Evolutionary conservation across 495 filamentous ascomycete genomes (phyloP).

Genomic region (Ramalina peruviana): DNA sequence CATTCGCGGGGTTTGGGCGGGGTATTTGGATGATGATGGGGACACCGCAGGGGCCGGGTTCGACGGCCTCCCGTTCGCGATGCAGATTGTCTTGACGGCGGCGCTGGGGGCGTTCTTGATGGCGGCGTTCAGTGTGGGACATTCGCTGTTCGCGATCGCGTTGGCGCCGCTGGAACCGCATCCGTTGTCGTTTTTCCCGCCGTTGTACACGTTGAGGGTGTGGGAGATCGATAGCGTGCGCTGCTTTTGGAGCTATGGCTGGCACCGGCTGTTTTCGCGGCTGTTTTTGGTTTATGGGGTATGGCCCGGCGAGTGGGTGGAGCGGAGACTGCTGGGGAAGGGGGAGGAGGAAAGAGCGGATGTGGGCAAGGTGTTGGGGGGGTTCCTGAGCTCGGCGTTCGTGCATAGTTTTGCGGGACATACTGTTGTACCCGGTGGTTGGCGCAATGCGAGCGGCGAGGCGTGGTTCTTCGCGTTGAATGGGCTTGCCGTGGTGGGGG

Average conservation of each 20-base stretch:
- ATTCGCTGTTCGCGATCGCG: constrained; percentile 13
- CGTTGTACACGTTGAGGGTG: constrained; percentile 12
- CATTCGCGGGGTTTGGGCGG: constrained; percentile 8
- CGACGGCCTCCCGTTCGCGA: constrained; percentile 7
- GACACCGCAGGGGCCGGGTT: not conserved
- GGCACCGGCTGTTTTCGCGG: constrained; percentile 17
- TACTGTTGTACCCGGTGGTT: constrained; percentile 10
- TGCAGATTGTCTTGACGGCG: constrained; percentile 13
- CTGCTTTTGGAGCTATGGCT: constrained; percentile 18
- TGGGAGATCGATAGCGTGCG: constrained; percentile 12
- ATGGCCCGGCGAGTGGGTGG: constrained; percentile 17
- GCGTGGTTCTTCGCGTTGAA: constrained; percentile 15
- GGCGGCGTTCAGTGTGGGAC: constrained; percentile 12
- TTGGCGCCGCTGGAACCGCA: constrained; percentile 13
- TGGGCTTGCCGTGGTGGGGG: constrained; percentile 13
- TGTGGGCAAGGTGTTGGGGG: constrained; percentile 16
- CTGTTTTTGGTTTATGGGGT: constrained; percentile 17
- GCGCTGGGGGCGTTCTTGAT: constrained; percentile 13
- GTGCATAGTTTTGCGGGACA: constrained; percentile 16
- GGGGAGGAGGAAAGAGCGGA: constrained; percentile 5
- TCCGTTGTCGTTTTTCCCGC: constrained; percentile 16
- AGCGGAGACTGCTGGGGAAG: constrained; percentile 12
- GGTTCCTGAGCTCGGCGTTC: constrained; percentile 13
- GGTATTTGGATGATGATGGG: not conserved
- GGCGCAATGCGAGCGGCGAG: constrained; percentile 13